Conservation (phyloP, 495 filamentous ascomycete genomes). For the Penicillium cinerascens region DNA sequence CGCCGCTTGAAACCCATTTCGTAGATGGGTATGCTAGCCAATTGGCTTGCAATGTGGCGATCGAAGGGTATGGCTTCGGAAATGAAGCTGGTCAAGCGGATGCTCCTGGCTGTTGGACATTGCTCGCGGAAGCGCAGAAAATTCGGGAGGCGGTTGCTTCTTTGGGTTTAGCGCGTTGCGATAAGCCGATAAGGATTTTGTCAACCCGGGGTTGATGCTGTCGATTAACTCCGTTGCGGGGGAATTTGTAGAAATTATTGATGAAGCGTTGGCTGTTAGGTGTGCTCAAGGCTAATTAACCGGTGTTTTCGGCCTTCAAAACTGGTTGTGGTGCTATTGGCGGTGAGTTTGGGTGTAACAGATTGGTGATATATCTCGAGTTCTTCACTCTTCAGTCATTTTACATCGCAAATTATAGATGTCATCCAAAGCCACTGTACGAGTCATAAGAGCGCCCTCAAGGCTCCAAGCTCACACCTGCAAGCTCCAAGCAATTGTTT, state of each 20-base stretch:
- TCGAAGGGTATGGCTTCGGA: constrained; percentile 4
- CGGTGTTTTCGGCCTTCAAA: not conserved
- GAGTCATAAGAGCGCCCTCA: too few relatives aligned
- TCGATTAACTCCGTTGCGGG: not conserved
- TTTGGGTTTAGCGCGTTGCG: constrained; percentile 16
- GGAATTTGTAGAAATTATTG: not conserved
- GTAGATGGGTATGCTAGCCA: not conserved
- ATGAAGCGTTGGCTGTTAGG: not conserved
- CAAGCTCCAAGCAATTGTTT: too few relatives aligned
- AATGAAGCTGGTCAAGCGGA: constrained; percentile 13
- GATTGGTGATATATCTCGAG: too few relatives aligned
- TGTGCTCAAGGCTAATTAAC: not conserved
- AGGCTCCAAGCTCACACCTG: too few relatives aligned
- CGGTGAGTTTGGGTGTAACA: not conserved
- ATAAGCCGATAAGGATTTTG: constrained; percentile 24
- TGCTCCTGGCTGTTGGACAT: constrained; percentile 16
- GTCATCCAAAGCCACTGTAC: too few relatives aligned
- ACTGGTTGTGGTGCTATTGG: not conserved
- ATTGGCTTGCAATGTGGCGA: constrained; percentile 1
- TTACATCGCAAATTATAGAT: too few relatives aligned
- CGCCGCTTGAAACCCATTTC: constrained; percentile 41
- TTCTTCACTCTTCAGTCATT: too few relatives aligned
- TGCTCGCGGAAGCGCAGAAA: constrained; percentile 20
- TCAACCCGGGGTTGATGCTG: not conserved
- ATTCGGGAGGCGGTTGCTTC: constrained; percentile 20